A percentile compares a stretch with the other conserved stretches of the same genome.
phyloP scores from a whole-genome alignment of 2,329 filamentous ascomycete genomes.

The Monilinia aucupariae region DNA sequence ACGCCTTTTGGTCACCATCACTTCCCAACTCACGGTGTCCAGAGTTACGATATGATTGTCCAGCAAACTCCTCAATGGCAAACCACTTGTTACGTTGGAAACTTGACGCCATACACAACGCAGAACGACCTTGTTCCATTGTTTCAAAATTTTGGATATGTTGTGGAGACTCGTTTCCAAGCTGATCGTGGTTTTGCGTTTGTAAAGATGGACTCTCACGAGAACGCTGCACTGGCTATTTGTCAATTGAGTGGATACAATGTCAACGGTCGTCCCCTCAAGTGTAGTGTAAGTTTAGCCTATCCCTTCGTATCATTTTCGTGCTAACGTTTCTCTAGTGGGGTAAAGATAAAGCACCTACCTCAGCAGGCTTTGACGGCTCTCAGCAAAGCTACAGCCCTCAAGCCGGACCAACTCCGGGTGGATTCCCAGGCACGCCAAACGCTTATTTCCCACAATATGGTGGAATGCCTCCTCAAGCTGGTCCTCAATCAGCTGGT shows the following conservation, averaged over 20 bases:
- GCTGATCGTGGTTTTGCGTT: slow-evolving; percentile 97
- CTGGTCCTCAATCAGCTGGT: slow-evolving; percentile 36
- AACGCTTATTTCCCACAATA: slow-evolving; percentile 90
- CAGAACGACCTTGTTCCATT: slow-evolving; percentile 95
- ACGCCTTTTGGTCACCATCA: slow-evolving; percentile 96
- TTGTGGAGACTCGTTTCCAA: slow-evolving; percentile 96
- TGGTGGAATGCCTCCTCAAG: slow-evolving; percentile 53
- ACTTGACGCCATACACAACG: slow-evolving; percentile 94
- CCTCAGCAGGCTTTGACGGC: slow-evolving; percentile 70
- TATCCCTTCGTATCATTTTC: slow-evolving; percentile 10
- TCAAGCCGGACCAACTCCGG: slow-evolving; percentile 65
- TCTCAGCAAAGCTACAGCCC: slow-evolving; percentile 65
- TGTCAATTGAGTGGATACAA: slow-evolving; percentile 98
- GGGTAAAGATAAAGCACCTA: slow-evolving; percentile 97
- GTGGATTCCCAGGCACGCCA: slow-evolving; percentile 70
- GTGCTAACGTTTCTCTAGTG: slow-evolving; percentile 56
- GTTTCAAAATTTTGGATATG: slow-evolving; percentile 97
- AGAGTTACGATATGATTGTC: slow-evolving; percentile 96
- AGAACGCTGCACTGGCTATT: slow-evolving; percentile 97
- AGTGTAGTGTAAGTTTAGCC: slow-evolving; percentile 82
- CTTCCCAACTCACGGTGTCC: slow-evolving; percentile 92
- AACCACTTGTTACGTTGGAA: slow-evolving; percentile 96
- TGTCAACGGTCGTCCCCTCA: slow-evolving; percentile 91
- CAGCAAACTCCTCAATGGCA: slow-evolving; percentile 96
- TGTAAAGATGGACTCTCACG: slow-evolving; percentile 98